Evolutionary conservation across 768 basidiomycete species (phyloP), one percentile per base, ranked within the genome.

Genomic region (Tulasnella sp.): DNA sequence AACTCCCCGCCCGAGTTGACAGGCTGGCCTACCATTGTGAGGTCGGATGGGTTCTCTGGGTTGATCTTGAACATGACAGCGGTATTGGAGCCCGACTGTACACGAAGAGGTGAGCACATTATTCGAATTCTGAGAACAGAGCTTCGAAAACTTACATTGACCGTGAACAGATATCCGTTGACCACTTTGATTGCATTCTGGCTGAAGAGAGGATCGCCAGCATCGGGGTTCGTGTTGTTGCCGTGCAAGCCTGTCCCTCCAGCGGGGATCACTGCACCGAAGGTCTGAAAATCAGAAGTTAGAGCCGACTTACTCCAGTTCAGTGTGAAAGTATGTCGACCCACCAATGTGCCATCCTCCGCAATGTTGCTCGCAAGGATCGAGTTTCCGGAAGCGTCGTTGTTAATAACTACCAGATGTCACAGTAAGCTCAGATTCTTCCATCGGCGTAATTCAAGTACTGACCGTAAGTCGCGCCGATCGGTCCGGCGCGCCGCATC

Each of bases 71-170:
- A 86, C 37, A 85, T 81, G 5, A 84, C 81, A n/a, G 85, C 80
- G 9, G 85, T 86, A 81, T 87, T 88, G 13, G 88, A 88, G 18
- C 88, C 88, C 29, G 88, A 80, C 86, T 88, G 80, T 26, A 20
- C 42, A 23, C 70, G 71, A 55, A 32, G 26, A 32, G 29, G 61
- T 23, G 13, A 23, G 18, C 51, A 26, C 48, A 29, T 42, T 20
- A 39, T 48, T 70, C 32, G 32, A 72, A 32, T 20, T 15, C n/a
- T n/a, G n/a, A 61, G 18, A 61, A 48, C 7, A 61, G 18, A 13
- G 13, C 13, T 44, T 13, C 42, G n/a, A 70, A 5, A 18, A 81
- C 82, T 57, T 35, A 86, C 85, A 74, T 85, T 86, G 67, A 86
- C 83, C 7, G 85, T 82, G n/a, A 83, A 85, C 37, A 87, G 82